Evolutionary conservation across 208 protist species (phyloP).

Genomic region (Leishmania turanica): DNA sequence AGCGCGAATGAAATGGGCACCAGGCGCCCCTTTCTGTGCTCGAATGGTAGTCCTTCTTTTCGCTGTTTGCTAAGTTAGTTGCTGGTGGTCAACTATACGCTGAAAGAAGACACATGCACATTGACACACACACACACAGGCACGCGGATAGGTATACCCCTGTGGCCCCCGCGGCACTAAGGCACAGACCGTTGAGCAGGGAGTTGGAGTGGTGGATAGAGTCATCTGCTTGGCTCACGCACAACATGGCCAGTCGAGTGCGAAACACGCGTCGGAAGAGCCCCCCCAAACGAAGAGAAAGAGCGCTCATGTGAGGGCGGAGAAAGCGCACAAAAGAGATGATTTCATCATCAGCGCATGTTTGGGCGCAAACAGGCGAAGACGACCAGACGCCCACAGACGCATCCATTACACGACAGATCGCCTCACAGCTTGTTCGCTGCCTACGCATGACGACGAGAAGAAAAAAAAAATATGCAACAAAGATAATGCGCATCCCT

Average conservation of each 20-base stretch:
- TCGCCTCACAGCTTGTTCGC: background rate
- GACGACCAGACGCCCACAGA: background rate
- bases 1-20: background rate
- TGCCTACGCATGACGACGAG: background rate
- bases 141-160: no score
- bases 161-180: background rate
- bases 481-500: background rate
- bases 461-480: no score
- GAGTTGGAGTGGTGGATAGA: background rate
- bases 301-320: background rate
- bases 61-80: background rate
- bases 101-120: background rate
- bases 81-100: background rate
- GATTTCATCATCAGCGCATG: background rate
- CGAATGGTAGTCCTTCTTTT: background rate
- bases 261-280: background rate
- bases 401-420: background rate
- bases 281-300: background rate
- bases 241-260: background rate
- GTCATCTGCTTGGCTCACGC: background rate
- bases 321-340: background rate
- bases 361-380: background rate
- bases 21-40: background rate
- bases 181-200: background rate
- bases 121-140: constrained; percentile 11